These are phyloP conservation scores for Thozetella sp. DNA, from an alignment of 495 filamentous ascomycete species.

Conservation along the genomic window DNA sequence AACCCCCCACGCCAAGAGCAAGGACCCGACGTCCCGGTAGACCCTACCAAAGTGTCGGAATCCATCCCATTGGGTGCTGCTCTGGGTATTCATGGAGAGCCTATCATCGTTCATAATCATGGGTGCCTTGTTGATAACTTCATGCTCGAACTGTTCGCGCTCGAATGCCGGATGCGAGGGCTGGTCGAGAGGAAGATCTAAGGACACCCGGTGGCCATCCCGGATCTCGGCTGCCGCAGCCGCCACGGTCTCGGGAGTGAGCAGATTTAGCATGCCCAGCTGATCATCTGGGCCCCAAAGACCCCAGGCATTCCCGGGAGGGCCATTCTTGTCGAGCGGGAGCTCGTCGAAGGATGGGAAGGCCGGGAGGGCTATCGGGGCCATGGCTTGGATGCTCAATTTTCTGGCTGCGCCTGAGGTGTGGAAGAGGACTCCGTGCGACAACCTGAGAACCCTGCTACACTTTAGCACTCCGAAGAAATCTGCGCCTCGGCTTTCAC, in stretches of 20 bases:
- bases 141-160: constrained; percentile 23
- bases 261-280: constrained; percentile 52
- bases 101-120: constrained; percentile 52
- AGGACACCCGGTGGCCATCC: constrained; percentile 42
- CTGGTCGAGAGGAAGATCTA: constrained; percentile 43
- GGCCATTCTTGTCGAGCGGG: constrained; percentile 41
- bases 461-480: too few species aligned
- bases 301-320: constrained; percentile 54
- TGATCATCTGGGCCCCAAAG: constrained; percentile 43
- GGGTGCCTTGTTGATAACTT: constrained; percentile 35
- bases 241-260: constrained; percentile 40
- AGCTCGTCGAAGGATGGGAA: constrained; percentile 42
- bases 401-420: too few species aligned
- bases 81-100: constrained; percentile 55
- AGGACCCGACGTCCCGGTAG: too few species aligned
- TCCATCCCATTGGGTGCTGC: constrained; percentile 57
- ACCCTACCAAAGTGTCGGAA: constrained; percentile 55
- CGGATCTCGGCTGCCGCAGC: constrained; percentile 44
- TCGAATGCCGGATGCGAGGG: constrained; percentile 26
- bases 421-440: too few species aligned
- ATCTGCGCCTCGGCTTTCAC: too few species aligned
- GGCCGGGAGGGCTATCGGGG: neutral
- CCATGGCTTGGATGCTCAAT: too few species aligned
- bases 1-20: too few species aligned
- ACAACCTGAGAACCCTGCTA: too few species aligned